phyloP scores from a whole-genome alignment of 768 basidiomycete species.

The Mycena olivaceomarginata region DNA sequence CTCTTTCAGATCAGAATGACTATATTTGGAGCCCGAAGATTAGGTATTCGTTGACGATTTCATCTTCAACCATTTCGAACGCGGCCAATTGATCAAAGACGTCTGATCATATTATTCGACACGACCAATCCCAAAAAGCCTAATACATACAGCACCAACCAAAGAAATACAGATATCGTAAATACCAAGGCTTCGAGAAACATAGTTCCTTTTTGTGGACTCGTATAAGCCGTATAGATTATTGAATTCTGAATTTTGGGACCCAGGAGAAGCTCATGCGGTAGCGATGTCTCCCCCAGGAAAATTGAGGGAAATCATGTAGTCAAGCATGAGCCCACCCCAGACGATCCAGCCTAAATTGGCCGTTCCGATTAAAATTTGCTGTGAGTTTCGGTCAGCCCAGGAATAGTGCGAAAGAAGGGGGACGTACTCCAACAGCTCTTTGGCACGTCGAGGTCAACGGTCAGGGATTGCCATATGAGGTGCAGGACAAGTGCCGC shows the following conservation, averaged over 20 bases:
- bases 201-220: background rate
- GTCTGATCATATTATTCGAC: too few species aligned
- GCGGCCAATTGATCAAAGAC: too few species aligned
- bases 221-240: background rate
- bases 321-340: constrained; percentile 65
- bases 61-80: too few species aligned
- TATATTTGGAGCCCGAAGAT: too few species aligned
- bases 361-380: constrained; percentile 69
- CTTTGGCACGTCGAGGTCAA: constrained; percentile 62
- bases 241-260: background rate
- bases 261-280: background rate
- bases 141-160: too few species aligned
- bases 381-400: constrained; percentile 48
- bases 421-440: constrained; percentile 68
- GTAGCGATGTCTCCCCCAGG: background rate
- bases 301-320: constrained; percentile 41
- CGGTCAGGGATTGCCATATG: constrained; percentile 67
- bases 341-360: constrained; percentile 70
- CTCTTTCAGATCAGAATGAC: too few species aligned
- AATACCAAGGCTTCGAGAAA: too few species aligned
- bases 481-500: constrained; percentile 65
- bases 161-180: too few species aligned
- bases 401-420: background rate
- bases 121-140: too few species aligned
- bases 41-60: too few species aligned